Evolutionary conservation across 441 rosid genomes (phyloP), one percentile per base, ranked within the genome.

Genomic region (Syzygium malaccense): DNA sequence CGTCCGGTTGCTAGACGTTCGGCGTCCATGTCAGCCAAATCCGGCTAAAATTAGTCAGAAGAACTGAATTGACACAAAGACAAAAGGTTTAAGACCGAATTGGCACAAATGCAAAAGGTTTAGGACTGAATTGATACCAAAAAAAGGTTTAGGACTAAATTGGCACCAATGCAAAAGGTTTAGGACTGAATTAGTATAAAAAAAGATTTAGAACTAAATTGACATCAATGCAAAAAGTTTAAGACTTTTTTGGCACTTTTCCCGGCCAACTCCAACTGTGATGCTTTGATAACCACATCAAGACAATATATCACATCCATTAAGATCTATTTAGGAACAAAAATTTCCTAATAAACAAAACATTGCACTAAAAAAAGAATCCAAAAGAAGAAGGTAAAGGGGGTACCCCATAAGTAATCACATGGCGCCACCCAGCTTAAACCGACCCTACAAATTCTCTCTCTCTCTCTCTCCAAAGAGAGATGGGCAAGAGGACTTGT

Each of bases 381-480:
- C 51, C 30, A 41, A 26, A 75, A 75, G 51, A 37, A 71, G 83
- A 41, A 41, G 17, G 83, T 23, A 41, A 41, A 41, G n/a, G n/a
- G 49, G 51, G 2, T 23, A 45, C 51, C 83, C 53, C 30, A 12
- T 13, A 23, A 75, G 26, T 23, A 75, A 75, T 23, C 83, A 75
- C 41, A 37, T 23, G 18, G 3, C 11, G 5, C 83, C n/a, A 41
- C n/a, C 83, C 53, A 75, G 10, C 53, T 23, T 75, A 41, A 41
- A 75, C 83, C 18, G n/a, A 75, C 83, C 83, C 83, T 41, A 75
- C 51, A 75, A 37, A 23, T 75, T 75, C 83, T 41, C 79, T 66
- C 78, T 66, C 78, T 11, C 78, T 32, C 28, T 71, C 80, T 75
- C 51, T 41, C 51, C 83, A 75, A 75, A 75, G 83, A 41, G 51